Evolutionary conservation across 2,329 filamentous ascomycete genomes (phyloP).

Genomic region (Coniochaeta sp.): DNA sequence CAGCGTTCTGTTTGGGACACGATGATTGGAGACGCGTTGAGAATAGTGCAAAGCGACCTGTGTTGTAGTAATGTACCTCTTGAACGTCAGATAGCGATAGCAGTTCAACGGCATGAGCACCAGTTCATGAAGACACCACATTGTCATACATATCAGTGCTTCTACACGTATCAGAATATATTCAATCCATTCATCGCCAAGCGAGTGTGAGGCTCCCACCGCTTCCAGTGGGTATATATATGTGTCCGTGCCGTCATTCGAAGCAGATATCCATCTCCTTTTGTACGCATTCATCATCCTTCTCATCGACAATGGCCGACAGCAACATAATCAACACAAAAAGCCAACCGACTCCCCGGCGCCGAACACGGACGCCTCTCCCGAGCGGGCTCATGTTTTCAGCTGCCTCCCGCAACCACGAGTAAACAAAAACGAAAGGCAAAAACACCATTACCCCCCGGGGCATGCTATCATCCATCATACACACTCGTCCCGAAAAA

Average conservation of each 20-base stretch:
- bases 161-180: background rate
- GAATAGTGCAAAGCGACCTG: no score
- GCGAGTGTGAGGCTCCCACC: background rate
- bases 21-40: no score
- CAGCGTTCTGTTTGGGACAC: no score
- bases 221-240: background rate
- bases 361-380: slow-evolving; percentile 1
- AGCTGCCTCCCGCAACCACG: background rate
- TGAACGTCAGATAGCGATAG: no score
- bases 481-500: background rate
- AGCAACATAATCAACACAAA: no score
- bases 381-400: background rate
- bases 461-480: background rate
- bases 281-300: no score
- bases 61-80: no score
- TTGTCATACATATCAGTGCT: no score
- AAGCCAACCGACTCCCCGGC: background rate
- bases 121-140: no score
- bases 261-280: background rate
- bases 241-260: background rate
- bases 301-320: no score
- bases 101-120: no score
- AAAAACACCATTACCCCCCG: background rate
- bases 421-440: background rate
- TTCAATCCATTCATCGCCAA: background rate